phyloP scores from a whole-genome alignment of 225 moss, liverwort and hornwort species.

The Lunularia cruciata region DNA sequence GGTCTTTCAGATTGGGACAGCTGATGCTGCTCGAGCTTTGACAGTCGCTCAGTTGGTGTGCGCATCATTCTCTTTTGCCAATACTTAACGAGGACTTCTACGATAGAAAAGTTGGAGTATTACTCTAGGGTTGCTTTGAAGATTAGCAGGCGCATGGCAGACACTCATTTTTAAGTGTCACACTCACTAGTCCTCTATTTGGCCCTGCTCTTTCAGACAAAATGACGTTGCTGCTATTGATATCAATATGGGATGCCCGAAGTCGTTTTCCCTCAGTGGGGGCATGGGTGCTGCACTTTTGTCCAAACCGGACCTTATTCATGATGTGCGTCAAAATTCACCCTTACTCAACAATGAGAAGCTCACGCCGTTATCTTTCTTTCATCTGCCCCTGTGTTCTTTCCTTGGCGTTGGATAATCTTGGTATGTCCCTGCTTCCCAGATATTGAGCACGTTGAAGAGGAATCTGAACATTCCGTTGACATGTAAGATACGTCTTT shows the following conservation, averaged over 20 bases:
- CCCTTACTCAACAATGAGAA: slow-evolving; percentile 1
- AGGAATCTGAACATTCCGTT: slow-evolving; percentile 77
- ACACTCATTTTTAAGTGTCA: neutral
- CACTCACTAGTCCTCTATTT: neutral
- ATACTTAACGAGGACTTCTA: neutral
- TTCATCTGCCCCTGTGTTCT: neutral
- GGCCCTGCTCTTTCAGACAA: slow-evolving; percentile 31
- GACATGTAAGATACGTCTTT: slow-evolving; percentile 79
- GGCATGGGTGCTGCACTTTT: slow-evolving; percentile 92
- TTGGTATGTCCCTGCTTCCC: neutral
- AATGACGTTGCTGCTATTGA: slow-evolving; percentile 79
- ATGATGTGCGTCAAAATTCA: slow-evolving; percentile 45
- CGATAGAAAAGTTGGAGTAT: neutral
- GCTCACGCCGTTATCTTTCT: neutral
- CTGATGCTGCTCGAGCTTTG: slow-evolving; percentile 74
- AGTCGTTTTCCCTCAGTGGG: slow-evolving; percentile 72
- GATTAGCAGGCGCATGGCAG: too few relatives aligned
- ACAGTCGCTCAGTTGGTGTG: slow-evolving; percentile 66
- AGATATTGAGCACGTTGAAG: slow-evolving; percentile 77
- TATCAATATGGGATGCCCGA: slow-evolving; percentile 95
- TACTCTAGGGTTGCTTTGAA: too few relatives aligned
- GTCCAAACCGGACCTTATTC: slow-evolving; percentile 74
- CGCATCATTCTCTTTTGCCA: slow-evolving; percentile 22
- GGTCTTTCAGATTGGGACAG: slow-evolving; percentile 83
- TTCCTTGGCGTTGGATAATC: neutral